These are phyloP conservation scores for Rachicladosporium sp. DNA, from an alignment of 2,329 filamentous ascomycete genomes.

Conservation along the genomic window DNA sequence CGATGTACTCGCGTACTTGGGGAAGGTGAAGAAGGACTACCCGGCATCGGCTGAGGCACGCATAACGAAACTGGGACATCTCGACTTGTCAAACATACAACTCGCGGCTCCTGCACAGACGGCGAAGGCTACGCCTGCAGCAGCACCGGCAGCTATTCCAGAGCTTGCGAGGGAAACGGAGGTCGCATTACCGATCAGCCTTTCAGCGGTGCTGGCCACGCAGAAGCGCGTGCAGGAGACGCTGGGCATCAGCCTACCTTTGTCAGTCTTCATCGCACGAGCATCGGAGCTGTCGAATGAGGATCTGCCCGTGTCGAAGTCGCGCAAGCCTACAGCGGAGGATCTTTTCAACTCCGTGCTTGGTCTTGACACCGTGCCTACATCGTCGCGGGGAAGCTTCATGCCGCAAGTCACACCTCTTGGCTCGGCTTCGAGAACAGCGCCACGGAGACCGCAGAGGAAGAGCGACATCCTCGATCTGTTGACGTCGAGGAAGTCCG, in stretches of 20 bases:
- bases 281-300: constrained; percentile 83
- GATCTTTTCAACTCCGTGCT: constrained; percentile 86
- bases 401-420: constrained; percentile 58
- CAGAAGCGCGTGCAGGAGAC: constrained; percentile 69
- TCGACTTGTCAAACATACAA: constrained; percentile 95
- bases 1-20: constrained; percentile 83
- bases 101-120: constrained; percentile 37
- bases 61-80: constrained; percentile 63
- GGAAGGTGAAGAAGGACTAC: constrained; percentile 59
- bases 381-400: constrained; percentile 50
- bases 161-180: constrained; percentile 39
- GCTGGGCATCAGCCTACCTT: constrained; percentile 67
- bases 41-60: constrained; percentile 58
- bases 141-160: constrained; percentile 26
- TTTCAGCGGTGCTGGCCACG: constrained; percentile 64
- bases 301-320: constrained; percentile 57
- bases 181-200: constrained; percentile 63
- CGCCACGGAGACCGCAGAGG: constrained; percentile 21
- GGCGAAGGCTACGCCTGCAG: constrained; percentile 27
- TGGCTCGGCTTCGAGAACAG: constrained; percentile 29
- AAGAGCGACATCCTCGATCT: constrained; percentile 74
- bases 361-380: constrained; percentile 46
- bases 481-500: constrained; percentile 34
- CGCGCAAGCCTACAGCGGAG: constrained; percentile 55
- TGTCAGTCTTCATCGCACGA: constrained; percentile 76